Evolutionary conservation across 257 asterid genomes (phyloP).

Genomic region (Solanum infundibuliforme): DNA sequence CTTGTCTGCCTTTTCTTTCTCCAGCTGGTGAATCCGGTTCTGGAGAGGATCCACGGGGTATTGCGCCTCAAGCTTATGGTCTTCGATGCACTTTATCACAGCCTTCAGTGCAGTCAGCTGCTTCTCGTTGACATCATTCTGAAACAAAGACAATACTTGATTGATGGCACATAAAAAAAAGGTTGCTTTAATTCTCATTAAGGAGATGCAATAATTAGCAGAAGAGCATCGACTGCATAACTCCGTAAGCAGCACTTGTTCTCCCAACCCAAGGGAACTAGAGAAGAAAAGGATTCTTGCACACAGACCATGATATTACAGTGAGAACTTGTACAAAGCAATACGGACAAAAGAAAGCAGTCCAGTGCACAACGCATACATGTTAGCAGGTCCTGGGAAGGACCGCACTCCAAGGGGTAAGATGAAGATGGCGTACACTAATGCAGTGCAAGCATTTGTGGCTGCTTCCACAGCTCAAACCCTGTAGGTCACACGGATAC

Average conservation of each 20-base stretch:
- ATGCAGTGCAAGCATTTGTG: not conserved
- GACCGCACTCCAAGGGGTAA: not conserved
- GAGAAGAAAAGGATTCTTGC: not conserved
- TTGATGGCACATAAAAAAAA: not conserved
- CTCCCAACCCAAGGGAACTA: not conserved
- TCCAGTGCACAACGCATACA: not conserved
- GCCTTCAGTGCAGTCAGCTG: slow-evolving; percentile 86
- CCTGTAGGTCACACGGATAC: not conserved
- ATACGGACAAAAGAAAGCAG: not conserved
- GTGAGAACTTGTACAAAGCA: not conserved
- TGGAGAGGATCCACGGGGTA: slow-evolving; percentile 80
- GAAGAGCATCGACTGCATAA: not conserved
- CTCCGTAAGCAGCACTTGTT: not conserved
- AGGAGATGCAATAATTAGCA: not conserved
- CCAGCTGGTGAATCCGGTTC: slow-evolving; percentile 62
- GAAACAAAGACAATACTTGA: slow-evolving; percentile 7
- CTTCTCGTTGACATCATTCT: slow-evolving; percentile 74
- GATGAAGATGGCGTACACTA: not conserved
- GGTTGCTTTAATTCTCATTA: not conserved
- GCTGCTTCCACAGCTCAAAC: not conserved
- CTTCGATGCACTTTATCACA: slow-evolving; percentile 83
- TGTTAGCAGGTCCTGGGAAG: not conserved
- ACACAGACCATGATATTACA: not conserved
- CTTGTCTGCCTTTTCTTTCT: slow-evolving; percentile 95
- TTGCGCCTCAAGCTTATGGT: slow-evolving; percentile 65